Conservation (phyloP, 345 rosid species). For the Sapria himalayana region DNA sequence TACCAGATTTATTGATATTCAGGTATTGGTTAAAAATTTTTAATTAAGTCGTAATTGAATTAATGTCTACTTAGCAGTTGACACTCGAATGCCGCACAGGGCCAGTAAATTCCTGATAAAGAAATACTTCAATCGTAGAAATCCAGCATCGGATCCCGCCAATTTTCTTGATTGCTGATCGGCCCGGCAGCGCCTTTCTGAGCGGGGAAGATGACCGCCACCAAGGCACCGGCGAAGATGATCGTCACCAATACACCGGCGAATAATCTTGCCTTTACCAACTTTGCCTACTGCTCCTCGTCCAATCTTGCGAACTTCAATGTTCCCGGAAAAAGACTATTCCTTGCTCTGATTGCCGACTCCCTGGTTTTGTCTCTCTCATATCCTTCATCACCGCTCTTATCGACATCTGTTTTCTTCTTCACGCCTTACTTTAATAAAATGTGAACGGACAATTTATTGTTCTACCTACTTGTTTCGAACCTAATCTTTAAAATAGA, state of each 20-base stretch:
- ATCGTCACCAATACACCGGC: slow-evolving; percentile 60
- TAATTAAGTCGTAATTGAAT: too few relatives aligned
- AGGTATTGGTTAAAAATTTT: too few relatives aligned
- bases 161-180: too few relatives aligned
- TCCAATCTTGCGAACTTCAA: slow-evolving; percentile 67
- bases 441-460: not conserved
- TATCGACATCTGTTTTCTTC: not conserved
- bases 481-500: not conserved
- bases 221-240: slow-evolving; percentile 21
- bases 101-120: too few relatives aligned
- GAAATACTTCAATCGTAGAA: too few relatives aligned
- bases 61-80: too few relatives aligned
- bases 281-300: slow-evolving; percentile 70
- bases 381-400: slow-evolving; percentile 35
- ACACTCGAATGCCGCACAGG: too few relatives aligned
- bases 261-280: slow-evolving; percentile 64
- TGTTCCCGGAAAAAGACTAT: slow-evolving; percentile 53
- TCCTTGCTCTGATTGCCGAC: slow-evolving; percentile 43
- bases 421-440: not conserved
- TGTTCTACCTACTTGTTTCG: not conserved
- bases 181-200: too few relatives aligned
- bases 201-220: too few relatives aligned
- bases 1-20: too few relatives aligned
- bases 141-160: too few relatives aligned
- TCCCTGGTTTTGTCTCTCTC: slow-evolving; percentile 47